A percentile compares a stretch with the other conserved stretches of the same genome.
Evolutionary conservation across 2,329 filamentous ascomycete genomes (phyloP).

Genomic region (Xylariales sp.): DNA sequence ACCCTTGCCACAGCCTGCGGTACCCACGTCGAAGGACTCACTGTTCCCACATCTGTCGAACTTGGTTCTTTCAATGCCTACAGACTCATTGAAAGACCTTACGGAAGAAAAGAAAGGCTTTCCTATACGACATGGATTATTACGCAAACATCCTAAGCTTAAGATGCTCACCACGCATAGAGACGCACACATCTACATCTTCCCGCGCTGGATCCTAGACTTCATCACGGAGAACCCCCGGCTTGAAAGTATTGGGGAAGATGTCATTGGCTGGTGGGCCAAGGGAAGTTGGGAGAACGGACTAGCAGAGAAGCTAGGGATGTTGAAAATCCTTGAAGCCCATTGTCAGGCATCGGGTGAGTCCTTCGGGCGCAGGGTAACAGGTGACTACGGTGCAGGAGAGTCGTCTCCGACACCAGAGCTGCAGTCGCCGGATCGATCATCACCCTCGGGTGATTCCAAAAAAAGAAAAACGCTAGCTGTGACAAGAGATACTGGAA

Average conservation of each 20-base stretch:
- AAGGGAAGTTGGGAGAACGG: conserved; percentile 89
- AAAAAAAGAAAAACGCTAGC: conserved; percentile 18
- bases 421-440: conserved; percentile 14
- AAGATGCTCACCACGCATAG: conserved; percentile 80
- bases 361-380: conserved; percentile 20
- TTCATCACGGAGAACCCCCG: conserved; percentile 75
- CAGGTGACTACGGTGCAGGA: conserved; percentile 9
- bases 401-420: conserved; percentile 12
- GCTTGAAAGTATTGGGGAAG: conserved; percentile 84
- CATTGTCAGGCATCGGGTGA: conserved; percentile 35
- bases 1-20: conserved; percentile 54
- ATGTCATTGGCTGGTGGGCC: conserved; percentile 91
- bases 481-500: conserved; percentile 24
- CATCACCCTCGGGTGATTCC: conserved; percentile 15
- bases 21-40: conserved; percentile 58
- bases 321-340: conserved; percentile 59
- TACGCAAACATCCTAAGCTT: conserved; percentile 69
- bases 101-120: conserved; percentile 70
- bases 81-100: conserved; percentile 81
- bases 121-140: conserved; percentile 69
- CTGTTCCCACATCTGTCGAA: conserved; percentile 67
- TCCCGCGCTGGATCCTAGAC: conserved; percentile 86
- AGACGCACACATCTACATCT: conserved; percentile 91
- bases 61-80: conserved; percentile 80
- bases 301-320: conserved; percentile 69